Evolutionary conservation across 805 yeast species (phyloP).

Genomic region (Wickerhamomyces hampshirensis): DNA sequence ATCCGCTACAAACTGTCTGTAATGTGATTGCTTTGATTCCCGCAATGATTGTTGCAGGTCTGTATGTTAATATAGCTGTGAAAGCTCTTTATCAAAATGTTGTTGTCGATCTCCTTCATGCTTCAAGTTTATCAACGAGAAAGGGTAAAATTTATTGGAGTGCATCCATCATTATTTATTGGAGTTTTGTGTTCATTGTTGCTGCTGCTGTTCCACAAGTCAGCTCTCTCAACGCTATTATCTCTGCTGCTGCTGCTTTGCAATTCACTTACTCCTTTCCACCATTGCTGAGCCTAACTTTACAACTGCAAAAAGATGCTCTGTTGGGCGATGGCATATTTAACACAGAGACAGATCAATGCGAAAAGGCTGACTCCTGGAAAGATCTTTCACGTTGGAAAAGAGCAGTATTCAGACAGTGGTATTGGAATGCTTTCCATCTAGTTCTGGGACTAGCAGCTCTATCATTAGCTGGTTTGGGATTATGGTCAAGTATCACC

Average conservation of each 20-base stretch:
- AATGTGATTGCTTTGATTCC: conserved; percentile 33
- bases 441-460: conserved; percentile 22
- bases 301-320: conserved; percentile 18
- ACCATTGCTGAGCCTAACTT: conserved; percentile 21
- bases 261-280: conserved; percentile 25
- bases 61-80: conserved; percentile 43
- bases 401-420: conserved; percentile 18
- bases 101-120: conserved; percentile 14
- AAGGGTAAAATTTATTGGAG: conserved; percentile 23
- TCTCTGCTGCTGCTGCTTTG: conserved; percentile 18
- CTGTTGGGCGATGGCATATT: conserved; percentile 16
- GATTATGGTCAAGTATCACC: conserved; percentile 26
- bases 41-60: conserved; percentile 39
- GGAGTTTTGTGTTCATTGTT: conserved; percentile 7
- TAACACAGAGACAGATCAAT: conserved; percentile 8
- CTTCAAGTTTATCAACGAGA: conserved; percentile 18
- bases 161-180: conserved; percentile 9
- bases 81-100: conserved; percentile 36
- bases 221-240: conserved; percentile 20
- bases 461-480: conserved; percentile 26
- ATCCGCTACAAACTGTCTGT: conserved; percentile 32
- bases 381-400: conserved; percentile 12
- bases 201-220: conserved; percentile 26
- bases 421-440: conserved; percentile 18
- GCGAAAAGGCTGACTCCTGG: conserved; percentile 11